Evolutionary conservation across 148 eudicot genomes (phyloP), one percentile per base, ranked within the genome.

Genomic region (Spergularia marina): DNA sequence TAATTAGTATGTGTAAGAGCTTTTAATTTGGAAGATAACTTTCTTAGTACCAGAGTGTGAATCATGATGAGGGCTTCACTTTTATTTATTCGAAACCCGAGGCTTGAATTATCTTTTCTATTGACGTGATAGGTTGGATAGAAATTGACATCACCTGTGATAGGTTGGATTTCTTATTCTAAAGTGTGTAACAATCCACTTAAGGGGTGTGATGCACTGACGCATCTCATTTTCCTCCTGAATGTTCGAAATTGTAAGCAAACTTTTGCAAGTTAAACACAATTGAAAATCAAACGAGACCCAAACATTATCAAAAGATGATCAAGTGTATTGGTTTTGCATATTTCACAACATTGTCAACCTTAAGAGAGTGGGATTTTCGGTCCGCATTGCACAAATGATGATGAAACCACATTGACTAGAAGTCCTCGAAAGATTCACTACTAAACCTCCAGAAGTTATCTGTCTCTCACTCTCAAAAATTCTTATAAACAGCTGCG

Each of bases 291-390:
- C 10, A 44, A 44, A 44, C 10, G 8, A 44, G 49, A 44, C 8
- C 68, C 18, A 63, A n/a, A 63, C 23, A 39, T 65, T 39, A 58
- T 18, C 62, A 20, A 58, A 15, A 20, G 62, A 20, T 58, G n/a
- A 20, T 58, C 30, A n/a, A 20, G 25, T 58, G 10, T 20, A 4
- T 65, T 47, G 17, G 12, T 30, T 34, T 39, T 9, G 16, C 68
- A 39, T 20, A 40, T 65, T 13, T 2, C 14, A 39, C 51, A 65
- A 39, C 51, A 65, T 17, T 63, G 67, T 40, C 6, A 15, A 30
- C 67, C 18, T 30, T 30, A 63, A 40, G 67, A 60, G 47, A 34
- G 13, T 36, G 30, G 67, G 67, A 63, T 63, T 63, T 63, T 14
- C 18, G 36, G 30, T 63, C 67, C 67, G 14, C 44, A 5, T 58